These are phyloP conservation scores for Nicotiana obtusifolia DNA, from an alignment of 257 asterid genomes.

Conservation along the genomic window DNA sequence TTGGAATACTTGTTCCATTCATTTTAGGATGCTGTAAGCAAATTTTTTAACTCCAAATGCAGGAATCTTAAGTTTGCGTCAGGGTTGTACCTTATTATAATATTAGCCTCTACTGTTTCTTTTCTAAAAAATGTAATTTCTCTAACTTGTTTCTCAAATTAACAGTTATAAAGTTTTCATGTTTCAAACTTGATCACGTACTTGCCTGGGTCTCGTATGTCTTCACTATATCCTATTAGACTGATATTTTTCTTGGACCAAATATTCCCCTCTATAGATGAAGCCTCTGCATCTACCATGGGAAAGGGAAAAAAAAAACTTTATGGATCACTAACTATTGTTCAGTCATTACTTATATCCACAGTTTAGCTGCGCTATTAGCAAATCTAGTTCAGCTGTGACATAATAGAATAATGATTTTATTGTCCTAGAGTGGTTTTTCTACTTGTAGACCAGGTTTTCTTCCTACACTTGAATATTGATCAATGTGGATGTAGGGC, in stretches of 20 bases:
- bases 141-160: background rate
- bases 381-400: background rate
- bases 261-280: background rate
- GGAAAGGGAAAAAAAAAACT: background rate
- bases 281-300: background rate
- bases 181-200: background rate
- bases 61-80: background rate
- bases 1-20: background rate
- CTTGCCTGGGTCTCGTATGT: background rate
- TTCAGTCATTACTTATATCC: background rate
- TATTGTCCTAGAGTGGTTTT: background rate
- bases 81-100: background rate
- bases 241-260: background rate
- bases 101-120: background rate
- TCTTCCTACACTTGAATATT: constrained; percentile 49
- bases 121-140: background rate
- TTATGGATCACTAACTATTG: background rate
- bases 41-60: background rate
- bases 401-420: background rate
- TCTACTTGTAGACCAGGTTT: background rate
- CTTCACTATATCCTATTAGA: background rate
- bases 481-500: constrained; percentile 86
- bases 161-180: background rate
- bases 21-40: background rate
- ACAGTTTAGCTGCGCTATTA: background rate